These are phyloP conservation scores for Trypanosoma avium DNA, from an alignment of 208 protist species.

Conservation along the genomic window DNA sequence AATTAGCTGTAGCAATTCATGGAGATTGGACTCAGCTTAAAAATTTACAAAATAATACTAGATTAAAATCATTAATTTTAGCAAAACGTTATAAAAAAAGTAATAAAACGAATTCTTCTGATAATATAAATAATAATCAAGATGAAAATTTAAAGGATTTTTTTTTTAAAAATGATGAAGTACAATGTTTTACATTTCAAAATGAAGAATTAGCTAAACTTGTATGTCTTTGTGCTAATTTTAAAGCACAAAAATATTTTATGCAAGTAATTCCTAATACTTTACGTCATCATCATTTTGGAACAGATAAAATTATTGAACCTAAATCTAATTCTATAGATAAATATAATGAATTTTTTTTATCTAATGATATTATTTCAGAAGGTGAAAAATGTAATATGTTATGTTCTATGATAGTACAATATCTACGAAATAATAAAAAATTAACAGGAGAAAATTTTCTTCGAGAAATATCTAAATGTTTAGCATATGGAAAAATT, in stretches of 20 bases:
- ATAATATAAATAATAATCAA: too few relatives aligned
- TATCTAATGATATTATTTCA: slow-evolving; percentile 4
- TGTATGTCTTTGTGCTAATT: slow-evolving; percentile 40
- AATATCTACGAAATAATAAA: slow-evolving; percentile 12
- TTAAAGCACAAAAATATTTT: slow-evolving; percentile 53
- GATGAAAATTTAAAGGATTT: not conserved
- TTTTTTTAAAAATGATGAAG: slow-evolving; percentile 9
- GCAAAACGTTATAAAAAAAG: slow-evolving; percentile 3
- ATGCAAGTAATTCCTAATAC: slow-evolving; percentile 48
- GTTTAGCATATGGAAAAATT: slow-evolving; percentile 18
- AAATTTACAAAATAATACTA: slow-evolving; percentile 13
- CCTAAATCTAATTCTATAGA: not conserved
- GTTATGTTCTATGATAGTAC: slow-evolving; percentile 23
- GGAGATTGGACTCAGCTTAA: slow-evolving; percentile 29
- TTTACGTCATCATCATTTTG: slow-evolving; percentile 39
- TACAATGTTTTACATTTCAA: slow-evolving; percentile 60
- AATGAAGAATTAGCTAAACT: slow-evolving; percentile 33
- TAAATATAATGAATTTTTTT: slow-evolving; percentile 10
- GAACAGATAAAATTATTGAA: slow-evolving; percentile 4
- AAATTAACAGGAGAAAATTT: slow-evolving; percentile 18
- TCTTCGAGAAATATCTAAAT: slow-evolving; percentile 17
- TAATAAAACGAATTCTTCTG: too few relatives aligned
- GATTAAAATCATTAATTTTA: slow-evolving; percentile 36
- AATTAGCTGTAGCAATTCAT: slow-evolving; percentile 44
- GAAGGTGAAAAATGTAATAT: slow-evolving; percentile 15